These are phyloP conservation scores for Xeromyces bisporus DNA, from an alignment of 495 filamentous ascomycete species.

Conservation along the genomic window DNA sequence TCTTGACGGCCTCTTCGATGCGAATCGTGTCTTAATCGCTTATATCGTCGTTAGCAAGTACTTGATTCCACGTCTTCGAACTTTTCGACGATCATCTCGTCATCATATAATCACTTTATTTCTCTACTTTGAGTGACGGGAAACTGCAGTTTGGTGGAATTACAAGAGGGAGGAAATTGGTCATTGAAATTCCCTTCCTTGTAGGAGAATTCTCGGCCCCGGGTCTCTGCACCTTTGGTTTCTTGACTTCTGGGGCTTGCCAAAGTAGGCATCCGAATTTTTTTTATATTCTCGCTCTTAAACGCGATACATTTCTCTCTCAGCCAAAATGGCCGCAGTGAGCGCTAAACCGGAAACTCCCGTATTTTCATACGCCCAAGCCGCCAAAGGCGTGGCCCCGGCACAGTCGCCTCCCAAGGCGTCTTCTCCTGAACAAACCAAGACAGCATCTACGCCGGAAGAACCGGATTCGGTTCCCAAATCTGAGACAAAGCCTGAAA, in stretches of 20 bases:
- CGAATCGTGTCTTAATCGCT: background rate
- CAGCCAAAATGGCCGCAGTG: slow-evolving; percentile 17
- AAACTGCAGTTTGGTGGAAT: slow-evolving; percentile 18
- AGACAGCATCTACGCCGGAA: slow-evolving; percentile 12
- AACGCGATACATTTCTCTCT: slow-evolving; percentile 2
- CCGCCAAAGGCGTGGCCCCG: slow-evolving; percentile 57
- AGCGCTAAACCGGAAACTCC: slow-evolving; percentile 23
- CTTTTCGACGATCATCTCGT: background rate
- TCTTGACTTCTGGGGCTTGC: slow-evolving; percentile 9
- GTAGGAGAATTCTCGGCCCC: slow-evolving; percentile 15
- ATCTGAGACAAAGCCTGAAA: slow-evolving; percentile 6
- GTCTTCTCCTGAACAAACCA: slow-evolving; percentile 15
- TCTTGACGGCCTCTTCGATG: background rate
- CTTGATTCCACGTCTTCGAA: too few species aligned
- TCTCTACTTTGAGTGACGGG: slow-evolving; percentile 7
- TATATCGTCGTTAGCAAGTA: background rate
- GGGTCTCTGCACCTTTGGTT: slow-evolving; percentile 8
- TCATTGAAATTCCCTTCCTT: slow-evolving; percentile 10
- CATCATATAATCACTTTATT: background rate
- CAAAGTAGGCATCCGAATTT: slow-evolving; percentile 10
- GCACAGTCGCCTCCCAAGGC: slow-evolving; percentile 21
- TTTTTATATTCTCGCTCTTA: slow-evolving; percentile 7
- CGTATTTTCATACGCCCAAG: slow-evolving; percentile 86
- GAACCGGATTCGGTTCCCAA: slow-evolving; percentile 11
- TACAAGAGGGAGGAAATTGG: slow-evolving; percentile 15